Evolutionary conservation across 805 yeast species (phyloP), one percentile per base, ranked within the genome.

Genomic region (Teunomyces pallodes): DNA sequence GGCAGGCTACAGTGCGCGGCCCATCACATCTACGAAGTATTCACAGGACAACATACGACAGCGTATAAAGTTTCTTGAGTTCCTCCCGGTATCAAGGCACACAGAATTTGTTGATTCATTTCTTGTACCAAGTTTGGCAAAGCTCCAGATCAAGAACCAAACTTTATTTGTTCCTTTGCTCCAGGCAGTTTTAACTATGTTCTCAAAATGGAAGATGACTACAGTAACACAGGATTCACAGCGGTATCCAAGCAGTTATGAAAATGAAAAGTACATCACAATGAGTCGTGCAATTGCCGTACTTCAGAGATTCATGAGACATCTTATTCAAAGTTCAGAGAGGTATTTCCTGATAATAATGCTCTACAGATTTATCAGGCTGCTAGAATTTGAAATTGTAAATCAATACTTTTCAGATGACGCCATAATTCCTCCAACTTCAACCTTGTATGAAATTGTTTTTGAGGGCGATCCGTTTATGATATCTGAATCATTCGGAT

Each of bases 401-500:
- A 47, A 42, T 12, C 43, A 41, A 9, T 27, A 45, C 27, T 46
- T 54, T 30, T 45, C 48, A 9, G 57, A 57, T 7, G 30, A 30
- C 5, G 28, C 55, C 29, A 46, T 20, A 20, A 20, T 77, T 1
- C 53, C 74, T 0, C 77, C 79, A 0, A 76, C 79, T 0, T 42
- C 69, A 1, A 46, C 79, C 2, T 51, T 68, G 0, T 74, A 75
- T 46, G 51, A 62, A 3, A 53, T 77, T 2, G 54, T 77, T 5
- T 67, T 80, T 35, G 61, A 73, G 3, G 59, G 67, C 13, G 74
- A 76, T 50, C 76, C 86, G 6, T 50, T 75, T 1, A 3, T 77
- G 3, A 60, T 77, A 2, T 77, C 84, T 3, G 74, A 68, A 27
- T 46, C 72, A 0, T 77, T 83, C 54, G 73, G 72, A 1, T 79